Base-by-base conservation (phyloP, 163 green algal genomes). In the Trebouxiophyceae sp. region DNA sequence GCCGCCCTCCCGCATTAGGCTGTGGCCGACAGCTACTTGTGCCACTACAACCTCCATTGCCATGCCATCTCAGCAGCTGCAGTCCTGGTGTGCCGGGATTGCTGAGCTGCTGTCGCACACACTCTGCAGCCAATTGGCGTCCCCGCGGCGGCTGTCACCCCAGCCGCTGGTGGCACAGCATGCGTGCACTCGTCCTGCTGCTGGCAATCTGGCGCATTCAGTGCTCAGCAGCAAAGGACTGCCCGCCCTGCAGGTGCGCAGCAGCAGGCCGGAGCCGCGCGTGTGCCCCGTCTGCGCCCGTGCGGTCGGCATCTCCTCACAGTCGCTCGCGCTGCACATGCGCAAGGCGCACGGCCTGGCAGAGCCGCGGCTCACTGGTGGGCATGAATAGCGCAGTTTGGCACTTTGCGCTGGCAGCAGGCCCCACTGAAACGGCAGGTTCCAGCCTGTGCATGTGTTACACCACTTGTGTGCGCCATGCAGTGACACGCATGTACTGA, bases 241-340 rank as follows among this genome's bases (percentile, higher is more conserved):
- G 19, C 16, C 19, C 12, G 1, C 8, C 12, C n/a, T 33, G 54
- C 72, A 77, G 66, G 62, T 80, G 24, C 83, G 86, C 60, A 79
- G 77, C 34, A 77, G 72, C 33, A 93, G 92, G 73, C 88, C 88
- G 2, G 78, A 87, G 63, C 75, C 80, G 2, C 69, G 71, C 12
- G 22, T 72, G 2, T 95, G 88, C 73, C 79, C 78, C 5, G 46
- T 88, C 33, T 95, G 88, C 68, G 70, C 73, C 20, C 60, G 73
- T 20, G 46, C 67, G 6, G 80, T 87, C 39, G 87, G 87, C 16
- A 50, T 95, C 1, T 87, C 75, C 33, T 59, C 62, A 0, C 72
- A 81, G 20, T 84, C 75, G 19, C 72, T 95, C 16, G 58, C 56
- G 1, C 68, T 89, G 44, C 87, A 95, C 71, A 68, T 89, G 26